Evolutionary conservation across 306 rosid genomes (phyloP).

Genomic region (Trifolium dubium): DNA sequence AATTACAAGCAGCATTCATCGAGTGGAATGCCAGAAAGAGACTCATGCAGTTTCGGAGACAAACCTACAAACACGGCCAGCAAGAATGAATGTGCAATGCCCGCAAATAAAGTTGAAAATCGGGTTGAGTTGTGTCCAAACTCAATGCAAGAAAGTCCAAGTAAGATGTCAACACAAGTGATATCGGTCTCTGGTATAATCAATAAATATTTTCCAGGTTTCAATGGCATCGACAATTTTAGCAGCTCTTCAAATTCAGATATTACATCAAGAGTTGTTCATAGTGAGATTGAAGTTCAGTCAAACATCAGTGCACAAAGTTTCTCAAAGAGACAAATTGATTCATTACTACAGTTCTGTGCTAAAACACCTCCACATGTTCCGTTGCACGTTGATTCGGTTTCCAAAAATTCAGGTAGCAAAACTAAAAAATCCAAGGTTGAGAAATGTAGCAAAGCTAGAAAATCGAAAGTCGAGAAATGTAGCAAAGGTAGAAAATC

Average conservation of each 20-base stretch:
- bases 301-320: slow-evolving; percentile 30
- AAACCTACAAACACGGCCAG: neutral
- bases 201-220: slow-evolving; percentile 54
- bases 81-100: slow-evolving; percentile 29
- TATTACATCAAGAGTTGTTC: slow-evolving; percentile 51
- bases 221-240: slow-evolving; percentile 41
- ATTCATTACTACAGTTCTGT: slow-evolving; percentile 39
- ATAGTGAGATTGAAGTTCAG: slow-evolving; percentile 42
- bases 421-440: slow-evolving; percentile 1
- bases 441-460: slow-evolving; percentile 13
- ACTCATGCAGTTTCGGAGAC: slow-evolving; percentile 34
- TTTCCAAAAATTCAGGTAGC: slow-evolving; percentile 36
- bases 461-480: neutral
- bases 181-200: slow-evolving; percentile 71
- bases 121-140: slow-evolving; percentile 37
- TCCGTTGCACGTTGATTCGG: slow-evolving; percentile 37
- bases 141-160: slow-evolving; percentile 46
- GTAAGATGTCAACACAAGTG: slow-evolving; percentile 62
- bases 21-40: slow-evolving; percentile 32
- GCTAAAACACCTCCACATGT: slow-evolving; percentile 47
- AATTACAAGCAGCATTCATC: slow-evolving; percentile 34
- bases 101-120: slow-evolving; percentile 43
- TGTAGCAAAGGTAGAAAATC: slow-evolving; percentile 39
- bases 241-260: slow-evolving; percentile 51
- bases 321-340: slow-evolving; percentile 36